phyloP scores from a whole-genome alignment of 352 stramenopile genomes.

The Globisporangium apiculatum region DNA sequence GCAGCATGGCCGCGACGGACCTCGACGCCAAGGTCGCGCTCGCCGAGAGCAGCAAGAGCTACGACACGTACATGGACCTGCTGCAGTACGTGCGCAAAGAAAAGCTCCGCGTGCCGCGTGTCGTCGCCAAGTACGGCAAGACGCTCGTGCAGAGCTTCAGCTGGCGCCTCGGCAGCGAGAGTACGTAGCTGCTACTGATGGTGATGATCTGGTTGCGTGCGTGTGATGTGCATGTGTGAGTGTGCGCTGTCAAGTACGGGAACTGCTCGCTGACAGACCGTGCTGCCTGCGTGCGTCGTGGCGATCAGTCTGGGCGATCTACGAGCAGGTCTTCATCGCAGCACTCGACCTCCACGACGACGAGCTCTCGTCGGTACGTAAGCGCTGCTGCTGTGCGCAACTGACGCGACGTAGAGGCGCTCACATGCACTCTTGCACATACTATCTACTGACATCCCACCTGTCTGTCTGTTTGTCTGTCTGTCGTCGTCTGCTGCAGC shows the following conservation, averaged over 20 bases:
- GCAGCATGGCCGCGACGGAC: constrained; percentile 27
- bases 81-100: constrained; percentile 50
- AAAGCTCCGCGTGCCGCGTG: constrained; percentile 39
- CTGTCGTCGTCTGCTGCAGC: constrained; percentile 11
- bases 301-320: constrained; percentile 44
- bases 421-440: neutral
- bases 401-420: neutral
- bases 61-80: constrained; percentile 32
- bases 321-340: constrained; percentile 61
- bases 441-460: too few relatives aligned
- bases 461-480: neutral
- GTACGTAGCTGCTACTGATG: constrained; percentile 15
- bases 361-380: constrained; percentile 28
- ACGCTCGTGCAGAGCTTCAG: constrained; percentile 43
- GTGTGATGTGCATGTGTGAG: neutral
- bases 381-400: neutral
- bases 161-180: constrained; percentile 42
- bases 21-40: constrained; percentile 37
- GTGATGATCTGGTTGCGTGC: constrained; percentile 4
- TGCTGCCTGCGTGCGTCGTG: neutral
- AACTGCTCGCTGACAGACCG: neutral
- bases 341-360: constrained; percentile 57
- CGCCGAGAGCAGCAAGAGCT: constrained; percentile 23
- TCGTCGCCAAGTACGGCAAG: constrained; percentile 30
- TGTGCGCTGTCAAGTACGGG: neutral